Conservation (phyloP, 768 basidiomycete genomes). For the Agrocybe chaxingu region DNA sequence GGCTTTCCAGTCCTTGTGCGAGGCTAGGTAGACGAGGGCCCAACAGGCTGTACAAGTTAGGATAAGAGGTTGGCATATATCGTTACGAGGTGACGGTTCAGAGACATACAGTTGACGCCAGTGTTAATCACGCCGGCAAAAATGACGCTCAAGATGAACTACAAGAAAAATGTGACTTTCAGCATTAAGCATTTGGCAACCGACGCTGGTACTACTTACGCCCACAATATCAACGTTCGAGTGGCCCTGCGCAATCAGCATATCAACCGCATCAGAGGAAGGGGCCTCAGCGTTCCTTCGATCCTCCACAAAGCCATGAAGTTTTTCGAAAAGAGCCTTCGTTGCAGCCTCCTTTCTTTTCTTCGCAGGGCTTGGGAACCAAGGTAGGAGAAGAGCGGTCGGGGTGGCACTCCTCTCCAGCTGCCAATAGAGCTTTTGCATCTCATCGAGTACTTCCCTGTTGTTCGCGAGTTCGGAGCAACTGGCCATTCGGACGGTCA, state of each 20-base stretch:
- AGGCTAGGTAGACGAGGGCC: conserved; percentile 28
- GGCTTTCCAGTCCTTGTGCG: conserved; percentile 29
- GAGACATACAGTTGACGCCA: conserved; percentile 25
- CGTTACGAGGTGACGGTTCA: not conserved
- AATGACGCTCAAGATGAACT: conserved; percentile 28
- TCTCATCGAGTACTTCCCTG: conserved; percentile 10
- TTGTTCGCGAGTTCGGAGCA: conserved; percentile 27
- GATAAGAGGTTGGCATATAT: not conserved
- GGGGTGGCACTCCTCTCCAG: conserved; percentile 29
- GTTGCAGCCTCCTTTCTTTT: conserved; percentile 22
- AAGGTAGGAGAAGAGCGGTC: conserved; percentile 24
- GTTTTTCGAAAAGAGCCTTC: conserved; percentile 18
- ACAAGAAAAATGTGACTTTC: not conserved
- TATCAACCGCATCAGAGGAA: conserved; percentile 27
- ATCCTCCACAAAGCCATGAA: conserved; percentile 20
- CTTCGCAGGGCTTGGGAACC: conserved; percentile 27
- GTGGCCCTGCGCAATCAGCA: conserved; percentile 25
- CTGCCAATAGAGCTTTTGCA: conserved; percentile 21
- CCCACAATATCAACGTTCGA: conserved; percentile 20
- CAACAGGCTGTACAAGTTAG: conserved; percentile 25
- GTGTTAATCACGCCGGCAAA: conserved; percentile 32
- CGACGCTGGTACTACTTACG: conserved; percentile 8
- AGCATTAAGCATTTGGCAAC: not conserved
- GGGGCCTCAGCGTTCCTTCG: conserved; percentile 19
- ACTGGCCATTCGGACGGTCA: conserved; percentile 29